Evolutionary conservation across 1,139 yeast species (phyloP).

Genomic region (Suhomyces kunorum): DNA sequence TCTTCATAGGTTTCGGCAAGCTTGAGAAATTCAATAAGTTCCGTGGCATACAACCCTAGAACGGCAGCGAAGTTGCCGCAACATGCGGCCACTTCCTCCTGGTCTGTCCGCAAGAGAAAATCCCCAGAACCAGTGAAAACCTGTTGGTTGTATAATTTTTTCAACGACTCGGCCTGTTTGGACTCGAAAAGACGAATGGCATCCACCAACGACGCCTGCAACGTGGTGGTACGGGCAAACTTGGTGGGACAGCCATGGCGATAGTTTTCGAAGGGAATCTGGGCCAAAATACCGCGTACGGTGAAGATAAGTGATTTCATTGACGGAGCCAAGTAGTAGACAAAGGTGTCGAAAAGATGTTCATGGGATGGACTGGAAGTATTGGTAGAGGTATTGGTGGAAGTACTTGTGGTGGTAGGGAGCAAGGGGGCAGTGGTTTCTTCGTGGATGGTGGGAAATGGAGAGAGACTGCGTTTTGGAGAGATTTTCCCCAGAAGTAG

Average conservation of each 20-base stretch:
- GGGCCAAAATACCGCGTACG: slow-evolving; percentile 58
- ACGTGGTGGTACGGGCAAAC: slow-evolving; percentile 43
- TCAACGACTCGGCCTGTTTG: slow-evolving; percentile 60
- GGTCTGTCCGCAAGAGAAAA: slow-evolving; percentile 55
- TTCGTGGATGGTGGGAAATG: neutral
- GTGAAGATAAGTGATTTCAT: slow-evolving; percentile 68
- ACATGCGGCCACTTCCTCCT: slow-evolving; percentile 81
- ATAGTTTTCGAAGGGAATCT: slow-evolving; percentile 55
- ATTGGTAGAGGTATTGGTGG: no score
- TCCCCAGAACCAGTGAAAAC: slow-evolving; percentile 45
- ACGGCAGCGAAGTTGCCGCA: slow-evolving; percentile 79
- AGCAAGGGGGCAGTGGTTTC: neutral
- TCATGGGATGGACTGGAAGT: slow-evolving; percentile 22
- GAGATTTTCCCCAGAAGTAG: no score
- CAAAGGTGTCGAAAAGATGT: slow-evolving; percentile 61
- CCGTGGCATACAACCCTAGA: slow-evolving; percentile 62
- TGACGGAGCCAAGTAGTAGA: slow-evolving; percentile 70
- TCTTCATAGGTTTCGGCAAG: slow-evolving; percentile 47
- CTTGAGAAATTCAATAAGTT: slow-evolving; percentile 51
- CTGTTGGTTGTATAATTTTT: slow-evolving; percentile 58
- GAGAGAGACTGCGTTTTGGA: neutral
- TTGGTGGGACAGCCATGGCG: slow-evolving; percentile 28
- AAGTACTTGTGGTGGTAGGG: no score
- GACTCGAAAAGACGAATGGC: slow-evolving; percentile 58
- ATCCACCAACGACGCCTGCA: slow-evolving; percentile 47